Evolutionary conservation across 345 rosid genomes (phyloP).

Genomic region (Reutealis trisperma): DNA sequence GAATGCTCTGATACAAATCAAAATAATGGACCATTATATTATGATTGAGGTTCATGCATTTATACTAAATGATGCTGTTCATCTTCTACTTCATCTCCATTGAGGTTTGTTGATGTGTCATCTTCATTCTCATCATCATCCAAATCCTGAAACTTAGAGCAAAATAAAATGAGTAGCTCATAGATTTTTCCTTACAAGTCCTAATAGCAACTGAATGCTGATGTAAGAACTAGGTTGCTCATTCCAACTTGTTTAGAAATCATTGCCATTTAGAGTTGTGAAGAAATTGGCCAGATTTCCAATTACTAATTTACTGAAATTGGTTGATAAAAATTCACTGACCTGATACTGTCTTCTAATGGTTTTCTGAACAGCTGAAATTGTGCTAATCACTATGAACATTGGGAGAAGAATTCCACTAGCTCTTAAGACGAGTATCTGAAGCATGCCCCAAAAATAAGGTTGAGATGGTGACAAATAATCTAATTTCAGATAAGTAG

Average conservation of each 20-base stretch:
- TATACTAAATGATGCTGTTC: conserved; percentile 13
- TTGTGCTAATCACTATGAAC: conserved; percentile 57
- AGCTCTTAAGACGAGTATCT: conserved; percentile 67
- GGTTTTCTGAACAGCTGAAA: conserved; percentile 55
- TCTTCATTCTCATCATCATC: conserved; percentile 31
- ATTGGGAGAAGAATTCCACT: conserved; percentile 78
- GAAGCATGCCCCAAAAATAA: conserved; percentile 5
- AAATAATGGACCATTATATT: not conserved
- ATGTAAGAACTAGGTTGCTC: too few relatives aligned
- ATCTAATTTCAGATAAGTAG: conserved; percentile 1
- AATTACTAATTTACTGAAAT: too few relatives aligned
- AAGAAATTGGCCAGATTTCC: too few relatives aligned
- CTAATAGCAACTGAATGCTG: too few relatives aligned
- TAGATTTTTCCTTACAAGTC: too few relatives aligned
- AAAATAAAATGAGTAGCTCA: not conserved
- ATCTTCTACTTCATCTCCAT: conserved; percentile 25
- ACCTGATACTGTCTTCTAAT: conserved; percentile 47
- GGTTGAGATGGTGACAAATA: not conserved
- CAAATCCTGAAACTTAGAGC: conserved; percentile 24
- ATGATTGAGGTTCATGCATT: not conserved
- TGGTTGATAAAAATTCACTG: not conserved
- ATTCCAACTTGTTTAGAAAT: too few relatives aligned
- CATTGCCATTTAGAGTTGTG: too few relatives aligned
- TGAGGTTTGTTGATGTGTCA: conserved; percentile 21
- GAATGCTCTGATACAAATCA: conserved; percentile 18